These are phyloP conservation scores for Penicillium longicatenatum DNA, from an alignment of 495 filamentous ascomycete species.

Conservation along the genomic window DNA sequence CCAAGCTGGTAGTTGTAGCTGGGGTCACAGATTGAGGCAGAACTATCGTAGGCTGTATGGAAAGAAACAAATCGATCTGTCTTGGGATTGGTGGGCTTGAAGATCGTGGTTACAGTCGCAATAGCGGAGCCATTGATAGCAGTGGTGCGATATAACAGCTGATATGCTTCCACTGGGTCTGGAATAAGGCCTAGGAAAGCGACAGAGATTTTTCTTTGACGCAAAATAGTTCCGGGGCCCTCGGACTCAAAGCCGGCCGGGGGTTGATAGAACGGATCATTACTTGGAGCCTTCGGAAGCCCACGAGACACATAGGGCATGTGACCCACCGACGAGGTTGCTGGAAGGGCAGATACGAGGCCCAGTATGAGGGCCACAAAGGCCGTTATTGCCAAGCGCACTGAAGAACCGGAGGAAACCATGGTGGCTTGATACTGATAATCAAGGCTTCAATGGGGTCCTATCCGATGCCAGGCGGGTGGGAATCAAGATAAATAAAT, in stretches of 20 bases:
- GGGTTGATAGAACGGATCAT: slow-evolving; percentile 38
- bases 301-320: slow-evolving; percentile 9
- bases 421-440: neutral
- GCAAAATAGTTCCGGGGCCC: slow-evolving; percentile 33
- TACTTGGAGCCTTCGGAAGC: slow-evolving; percentile 16
- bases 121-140: slow-evolving; percentile 38
- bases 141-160: slow-evolving; percentile 33
- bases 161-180: slow-evolving; percentile 31
- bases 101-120: slow-evolving; percentile 37
- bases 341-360: slow-evolving; percentile 19
- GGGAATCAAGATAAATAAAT: slow-evolving; percentile 19
- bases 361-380: slow-evolving; percentile 22
- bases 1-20: slow-evolving; percentile 37
- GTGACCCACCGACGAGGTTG: neutral
- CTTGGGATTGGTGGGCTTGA: slow-evolving; percentile 31
- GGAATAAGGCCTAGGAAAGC: slow-evolving; percentile 35
- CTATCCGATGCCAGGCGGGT: slow-evolving; percentile 5
- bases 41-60: slow-evolving; percentile 39
- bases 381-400: slow-evolving; percentile 21
- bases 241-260: slow-evolving; percentile 30
- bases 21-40: slow-evolving; percentile 32
- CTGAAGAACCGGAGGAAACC: slow-evolving; percentile 4
- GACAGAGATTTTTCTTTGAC: slow-evolving; percentile 24
- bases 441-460: slow-evolving; percentile 4
- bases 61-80: slow-evolving; percentile 37